Evolutionary conservation across 176 grass and related monocot species (phyloP).

Genomic region (Otatea glauca): DNA sequence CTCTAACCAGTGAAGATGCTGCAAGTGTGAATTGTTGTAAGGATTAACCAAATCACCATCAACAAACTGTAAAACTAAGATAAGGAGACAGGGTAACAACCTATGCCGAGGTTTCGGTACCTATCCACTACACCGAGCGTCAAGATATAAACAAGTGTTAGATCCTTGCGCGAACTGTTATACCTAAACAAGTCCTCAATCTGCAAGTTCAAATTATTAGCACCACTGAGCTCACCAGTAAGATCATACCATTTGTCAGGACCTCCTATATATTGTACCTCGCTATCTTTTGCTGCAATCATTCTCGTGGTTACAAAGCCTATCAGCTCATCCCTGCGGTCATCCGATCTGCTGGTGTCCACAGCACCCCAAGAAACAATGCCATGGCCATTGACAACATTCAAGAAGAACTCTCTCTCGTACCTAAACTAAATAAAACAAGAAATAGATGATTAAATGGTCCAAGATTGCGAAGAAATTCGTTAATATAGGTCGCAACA

Average conservation of each 20-base stretch:
- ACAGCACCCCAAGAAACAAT: slow-evolving; percentile 91
- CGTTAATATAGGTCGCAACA: not conserved
- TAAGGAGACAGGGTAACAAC: slow-evolving; percentile 47
- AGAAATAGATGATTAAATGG: not conserved
- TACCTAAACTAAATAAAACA: slow-evolving; percentile 56
- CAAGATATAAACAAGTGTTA: slow-evolving; percentile 83
- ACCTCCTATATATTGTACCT: slow-evolving; percentile 55
- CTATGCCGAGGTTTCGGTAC: slow-evolving; percentile 94
- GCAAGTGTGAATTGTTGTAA: slow-evolving; percentile 47
- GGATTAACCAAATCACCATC: slow-evolving; percentile 11
- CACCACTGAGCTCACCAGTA: slow-evolving; percentile 10
- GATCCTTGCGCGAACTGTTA: slow-evolving; percentile 70
- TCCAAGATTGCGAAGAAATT: not conserved
- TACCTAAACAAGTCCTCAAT: slow-evolving; percentile 94
- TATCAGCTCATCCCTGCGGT: slow-evolving; percentile 72
- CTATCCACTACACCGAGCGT: slow-evolving; percentile 85
- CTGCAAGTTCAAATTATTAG: slow-evolving; percentile 58
- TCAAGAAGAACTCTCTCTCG: slow-evolving; percentile 97
- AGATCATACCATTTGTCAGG: slow-evolving; percentile 31
- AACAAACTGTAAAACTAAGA: slow-evolving; percentile 39
- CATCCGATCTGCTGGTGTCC: slow-evolving; percentile 79
- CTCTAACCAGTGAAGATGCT: slow-evolving; percentile 85
- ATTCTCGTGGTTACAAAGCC: slow-evolving; percentile 92
- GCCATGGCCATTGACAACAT: slow-evolving; percentile 83
- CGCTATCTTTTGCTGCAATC: slow-evolving; percentile 77